These are phyloP conservation scores for Suillus sp. DNA, from an alignment of 768 basidiomycete species.

Conservation along the genomic window DNA sequence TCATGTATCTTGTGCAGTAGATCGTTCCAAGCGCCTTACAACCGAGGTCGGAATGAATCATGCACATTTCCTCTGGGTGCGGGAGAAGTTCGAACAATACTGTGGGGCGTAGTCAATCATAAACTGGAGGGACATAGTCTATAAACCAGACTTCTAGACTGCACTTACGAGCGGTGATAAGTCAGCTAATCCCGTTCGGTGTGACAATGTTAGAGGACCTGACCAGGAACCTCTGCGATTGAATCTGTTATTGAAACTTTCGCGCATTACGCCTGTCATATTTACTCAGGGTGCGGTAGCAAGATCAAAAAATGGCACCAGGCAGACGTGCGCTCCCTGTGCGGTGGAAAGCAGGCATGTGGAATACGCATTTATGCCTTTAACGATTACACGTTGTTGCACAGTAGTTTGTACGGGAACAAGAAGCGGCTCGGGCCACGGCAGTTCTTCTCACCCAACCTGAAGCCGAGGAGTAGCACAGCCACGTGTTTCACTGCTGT, in stretches of 20 bases:
- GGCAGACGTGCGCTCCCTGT: constrained; percentile 9
- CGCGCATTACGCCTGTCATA: constrained; percentile 8
- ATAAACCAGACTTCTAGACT: background rate
- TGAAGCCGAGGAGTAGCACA: constrained; percentile 11
- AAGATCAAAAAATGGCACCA: constrained; percentile 8
- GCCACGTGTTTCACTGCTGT: constrained; percentile 7
- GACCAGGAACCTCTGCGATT: constrained; percentile 4
- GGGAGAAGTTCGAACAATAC: constrained; percentile 1
- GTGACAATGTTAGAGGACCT: background rate
- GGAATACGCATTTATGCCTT: constrained; percentile 28
- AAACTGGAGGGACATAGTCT: background rate
- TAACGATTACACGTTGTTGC: constrained; percentile 12
- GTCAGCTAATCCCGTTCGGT: background rate
- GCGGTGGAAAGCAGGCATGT: constrained; percentile 22
- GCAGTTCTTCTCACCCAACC: constrained; percentile 3
- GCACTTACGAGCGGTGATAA: constrained; percentile 4
- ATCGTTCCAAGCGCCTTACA: constrained; percentile 35
- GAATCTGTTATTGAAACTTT: constrained; percentile 6
- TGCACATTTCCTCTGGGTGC: background rate
- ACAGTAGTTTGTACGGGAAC: constrained; percentile 7
- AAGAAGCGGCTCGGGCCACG: constrained; percentile 1
- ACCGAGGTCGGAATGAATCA: constrained; percentile 15
- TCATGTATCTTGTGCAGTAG: constrained; percentile 38
- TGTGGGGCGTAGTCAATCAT: constrained; percentile 6
- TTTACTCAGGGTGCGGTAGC: background rate